Evolutionary conservation across 2,329 filamentous ascomycete genomes (phyloP), one percentile per base, ranked within the genome.

Genomic region (Pyrenophora graminea): DNA sequence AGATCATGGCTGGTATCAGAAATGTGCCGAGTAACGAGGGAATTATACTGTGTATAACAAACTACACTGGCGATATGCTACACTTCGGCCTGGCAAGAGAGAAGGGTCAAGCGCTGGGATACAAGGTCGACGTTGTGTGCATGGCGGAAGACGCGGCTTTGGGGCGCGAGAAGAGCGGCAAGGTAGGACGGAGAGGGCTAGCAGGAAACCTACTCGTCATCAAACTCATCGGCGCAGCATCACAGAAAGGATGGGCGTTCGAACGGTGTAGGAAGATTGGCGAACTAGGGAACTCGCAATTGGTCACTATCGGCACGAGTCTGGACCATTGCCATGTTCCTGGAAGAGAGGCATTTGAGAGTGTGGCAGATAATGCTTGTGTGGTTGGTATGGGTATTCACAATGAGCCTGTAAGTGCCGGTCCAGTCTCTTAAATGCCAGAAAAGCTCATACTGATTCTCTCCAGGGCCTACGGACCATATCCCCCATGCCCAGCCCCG

Each of bases 281-380:
- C 10, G 68, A 75, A 31, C 57, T 76, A 9, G 76, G 76, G 4
- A 78, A 77, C 55, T 70, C 62, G 15, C 72, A 79, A 36, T 65
- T 80, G 18, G 79, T 80, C 4, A 80, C 78, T 3, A 79, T 82
- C 45, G 80, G 78, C 1, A 77, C 78, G 10, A 78, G 76, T 42
- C 58, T 82, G 13, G 79, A 82, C 59, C 79, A 81, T 59, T 82
- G 79, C 59, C 79, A 81, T 56, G 79, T 82, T 2, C 79, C 79
- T 3, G 79, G 79, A 9, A 61, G 79, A 50, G 74, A 78, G 30
- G 77, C 79, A 6, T 80, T 82, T 49, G 76, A 82, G 56, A 71
- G 76, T 0, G 74, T 81, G 4, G 68, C 75, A 1, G 66, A 71
- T 10, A 59, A 72, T 53, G 59, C 72, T 5, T 69, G 62, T 53